A percentile compares a stretch with the other conserved stretches of the same genome.
phyloP scores from a whole-genome alignment of 2,329 filamentous ascomycete species.

The Colletotrichum siamense region DNA sequence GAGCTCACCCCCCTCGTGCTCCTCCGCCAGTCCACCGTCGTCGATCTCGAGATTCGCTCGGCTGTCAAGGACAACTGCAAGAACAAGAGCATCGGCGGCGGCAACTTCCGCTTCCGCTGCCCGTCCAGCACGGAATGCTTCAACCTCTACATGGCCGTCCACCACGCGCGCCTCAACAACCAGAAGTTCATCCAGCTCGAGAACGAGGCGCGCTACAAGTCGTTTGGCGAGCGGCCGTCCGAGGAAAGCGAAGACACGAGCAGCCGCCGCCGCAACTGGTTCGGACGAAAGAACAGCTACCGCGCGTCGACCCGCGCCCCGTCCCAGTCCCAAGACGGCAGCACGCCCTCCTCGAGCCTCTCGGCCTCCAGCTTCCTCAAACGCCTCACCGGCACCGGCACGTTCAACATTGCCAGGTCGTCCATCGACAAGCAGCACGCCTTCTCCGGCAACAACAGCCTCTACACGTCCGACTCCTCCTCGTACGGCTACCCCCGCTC shows the following conservation, averaged over 20 bases:
- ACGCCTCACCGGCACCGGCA: slow-evolving; percentile 72
- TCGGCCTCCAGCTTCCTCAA: slow-evolving; percentile 80
- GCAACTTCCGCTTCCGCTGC: slow-evolving; percentile 90
- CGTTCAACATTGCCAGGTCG: slow-evolving; percentile 84
- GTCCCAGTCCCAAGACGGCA: slow-evolving; percentile 73
- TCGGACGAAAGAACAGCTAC: slow-evolving; percentile 70
- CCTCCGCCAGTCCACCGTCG: slow-evolving; percentile 85
- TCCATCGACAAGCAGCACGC: slow-evolving; percentile 65
- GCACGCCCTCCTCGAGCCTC: slow-evolving; percentile 62
- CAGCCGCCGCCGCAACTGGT: slow-evolving; percentile 59
- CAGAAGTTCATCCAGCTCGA: slow-evolving; percentile 79
- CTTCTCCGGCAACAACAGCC: slow-evolving; percentile 60
- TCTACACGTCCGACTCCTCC: slow-evolving; percentile 66
- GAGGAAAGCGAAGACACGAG: slow-evolving; percentile 54
- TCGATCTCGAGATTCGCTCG: slow-evolving; percentile 94
- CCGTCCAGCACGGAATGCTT: slow-evolving; percentile 79
- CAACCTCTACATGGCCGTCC: slow-evolving; percentile 83
- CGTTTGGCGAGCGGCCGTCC: slow-evolving; percentile 65
- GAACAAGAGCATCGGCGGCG: slow-evolving; percentile 68
- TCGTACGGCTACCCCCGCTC: slow-evolving; percentile 56
- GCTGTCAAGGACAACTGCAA: slow-evolving; percentile 76
- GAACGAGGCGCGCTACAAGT: slow-evolving; percentile 73
- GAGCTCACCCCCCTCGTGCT: slow-evolving; percentile 92
- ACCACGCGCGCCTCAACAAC: slow-evolving; percentile 89
- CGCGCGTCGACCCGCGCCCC: slow-evolving; percentile 66